Base-by-base conservation (phyloP, 352 stramenopile species). In the Thalassiosira exigua region DNA sequence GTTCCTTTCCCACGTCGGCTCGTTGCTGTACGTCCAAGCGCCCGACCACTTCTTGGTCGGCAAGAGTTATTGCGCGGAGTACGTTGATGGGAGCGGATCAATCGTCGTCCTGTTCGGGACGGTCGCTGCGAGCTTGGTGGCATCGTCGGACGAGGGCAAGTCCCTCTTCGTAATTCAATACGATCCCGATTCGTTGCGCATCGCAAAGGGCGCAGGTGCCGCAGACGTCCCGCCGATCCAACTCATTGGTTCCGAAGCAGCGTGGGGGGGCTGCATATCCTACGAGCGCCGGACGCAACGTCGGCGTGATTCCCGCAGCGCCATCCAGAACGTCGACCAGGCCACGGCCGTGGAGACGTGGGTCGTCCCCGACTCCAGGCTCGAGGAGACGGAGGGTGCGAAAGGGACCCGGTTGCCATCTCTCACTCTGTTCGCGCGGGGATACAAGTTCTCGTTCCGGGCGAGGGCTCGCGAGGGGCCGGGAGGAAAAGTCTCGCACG, bases 11-110 rank as follows among this genome's bases (percentile, higher is more conserved):
- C 60, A 64, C 48, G 50, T 83, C 4, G 67, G 69, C 33, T 73
- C 60, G 30, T 62, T 33, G 14, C 41, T 50, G 2, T 65, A 68
- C 33, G 50, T 29, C 14, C 64, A 27, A 21, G 62, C 44, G 42
- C 52, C 67, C 22, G 22, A 46, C 51, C 67, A 83, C 53, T 79
- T 83, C 54, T 56, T 83, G 54, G 61, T 83, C n/a, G 75, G 61
- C 1, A 77, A 60, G 56, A 36, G 50, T 3, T 83, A 69, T 46
- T 79, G 51, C 42, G 19, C 41, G 21, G 75, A 79, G 14, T 83
- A 75, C n/a, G 48, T 39, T 11, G 54, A 22, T 41, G 41, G 22
- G 9, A 39, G 36, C 51, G 50, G 48, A 36, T 32, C 5, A 22
- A 59, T 19, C 9, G 58, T 78, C 41, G 54, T 51, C 1, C 44